Evolutionary conservation across 306 rosid species (phyloP).

Genomic region (Luffa acutangula): DNA sequence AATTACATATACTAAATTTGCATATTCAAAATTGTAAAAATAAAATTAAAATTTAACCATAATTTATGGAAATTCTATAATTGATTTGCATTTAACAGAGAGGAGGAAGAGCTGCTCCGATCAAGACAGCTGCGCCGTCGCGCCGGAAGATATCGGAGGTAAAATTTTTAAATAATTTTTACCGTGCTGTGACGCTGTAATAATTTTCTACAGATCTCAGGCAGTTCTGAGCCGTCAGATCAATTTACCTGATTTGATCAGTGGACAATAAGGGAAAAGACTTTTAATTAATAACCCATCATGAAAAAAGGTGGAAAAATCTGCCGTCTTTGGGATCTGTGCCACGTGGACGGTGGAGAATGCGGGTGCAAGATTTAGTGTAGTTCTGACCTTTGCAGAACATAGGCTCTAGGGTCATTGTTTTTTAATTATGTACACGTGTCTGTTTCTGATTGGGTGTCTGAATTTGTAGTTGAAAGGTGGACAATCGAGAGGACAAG

Average conservation of each 20-base stretch:
- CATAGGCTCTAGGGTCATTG: neutral
- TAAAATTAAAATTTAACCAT: neutral
- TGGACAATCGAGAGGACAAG: constrained; percentile 30
- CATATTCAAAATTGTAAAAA: no score
- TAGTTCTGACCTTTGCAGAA: neutral
- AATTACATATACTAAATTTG: no score
- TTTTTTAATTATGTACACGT: neutral
- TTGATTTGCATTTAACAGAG: constrained; percentile 3
- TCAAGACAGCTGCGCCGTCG: constrained; percentile 44
- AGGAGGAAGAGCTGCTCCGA: constrained; percentile 68
- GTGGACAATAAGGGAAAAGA: constrained; percentile 7
- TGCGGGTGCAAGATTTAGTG: neutral
- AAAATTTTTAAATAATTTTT: neutral
- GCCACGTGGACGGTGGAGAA: constrained; percentile 34
- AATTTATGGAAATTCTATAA: no score
- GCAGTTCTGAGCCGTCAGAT: constrained; percentile 13
- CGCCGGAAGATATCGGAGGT: constrained; percentile 44
- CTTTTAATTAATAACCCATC: neutral
- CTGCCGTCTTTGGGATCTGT: neutral
- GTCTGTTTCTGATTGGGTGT: neutral
- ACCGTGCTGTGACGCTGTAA: neutral
- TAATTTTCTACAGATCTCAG: neutral
- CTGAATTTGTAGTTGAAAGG: constrained; percentile 15
- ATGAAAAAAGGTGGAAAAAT: neutral
- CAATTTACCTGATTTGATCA: constrained; percentile 10